Base-by-base conservation (phyloP, 345 rosid species). In the Kernera saxatilis region DNA sequence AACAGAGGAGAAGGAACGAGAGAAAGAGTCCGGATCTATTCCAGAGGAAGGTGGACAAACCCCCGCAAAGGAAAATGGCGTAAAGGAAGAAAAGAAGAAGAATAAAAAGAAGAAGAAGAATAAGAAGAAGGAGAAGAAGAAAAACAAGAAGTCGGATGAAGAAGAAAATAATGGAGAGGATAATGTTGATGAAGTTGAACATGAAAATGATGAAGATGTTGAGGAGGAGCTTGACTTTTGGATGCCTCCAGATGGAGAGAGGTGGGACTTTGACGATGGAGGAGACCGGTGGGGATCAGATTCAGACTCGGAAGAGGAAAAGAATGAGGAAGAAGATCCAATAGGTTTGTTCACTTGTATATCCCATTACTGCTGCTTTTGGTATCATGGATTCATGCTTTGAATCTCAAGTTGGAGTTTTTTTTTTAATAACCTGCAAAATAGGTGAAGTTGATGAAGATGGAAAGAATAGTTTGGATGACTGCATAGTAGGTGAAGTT, bases 161-260 rank as follows among this genome's bases (percentile, higher is more conserved):
- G 44, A 5, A 45, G 64, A 75, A 35, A 23, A 21, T 23, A 22
- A 27, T 27, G 75, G 8, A 8, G 67, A 70, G 11, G 71, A 70
- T 30, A 75, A 13, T 15, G 12, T 3, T 55, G 67, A 46, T 64
- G 79, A 48, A 30, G 67, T 55, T 2, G 67, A 46, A 39, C 32
- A 63, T 56, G 67, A 21, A 69, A 70, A 69, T 45, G 75, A 7
- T 63, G 75, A 69, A 44, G 70, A 54, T 11, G 59, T 10, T 54
- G 66, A 81, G 9, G 97, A 84, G 71, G 93, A 85, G 49, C 79
- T 36, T 59, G 96, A 87, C 19, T 91, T 90, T 83, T 91, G 98
- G 98, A 78, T 91, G 78, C 98, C 98, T 25, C 90, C 94, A 0
- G 79, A 18, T 23, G 97, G 96, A n/a, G 87, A 86, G 3, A 89